Conservation (phyloP, 2,329 filamentous ascomycete species). For the Verticillium dahliae region DNA sequence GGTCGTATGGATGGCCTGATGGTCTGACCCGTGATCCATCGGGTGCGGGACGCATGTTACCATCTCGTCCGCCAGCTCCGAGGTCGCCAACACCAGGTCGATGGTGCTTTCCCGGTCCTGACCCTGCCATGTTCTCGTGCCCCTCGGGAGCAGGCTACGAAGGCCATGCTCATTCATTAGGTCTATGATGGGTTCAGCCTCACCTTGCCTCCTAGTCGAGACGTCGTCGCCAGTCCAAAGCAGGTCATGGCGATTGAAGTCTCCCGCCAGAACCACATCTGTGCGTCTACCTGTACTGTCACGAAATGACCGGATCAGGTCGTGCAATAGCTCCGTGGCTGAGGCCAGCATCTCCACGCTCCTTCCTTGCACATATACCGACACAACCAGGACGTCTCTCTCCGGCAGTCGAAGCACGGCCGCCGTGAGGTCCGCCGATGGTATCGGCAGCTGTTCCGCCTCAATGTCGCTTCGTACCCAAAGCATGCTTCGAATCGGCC, state of each 20-base stretch:
- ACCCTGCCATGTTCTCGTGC: slow-evolving; percentile 24
- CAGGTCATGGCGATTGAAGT: slow-evolving; percentile 12
- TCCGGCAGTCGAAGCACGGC: background rate
- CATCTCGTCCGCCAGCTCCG: slow-evolving; percentile 10
- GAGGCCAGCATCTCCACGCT: too few relatives aligned
- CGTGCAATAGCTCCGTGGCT: too few relatives aligned
- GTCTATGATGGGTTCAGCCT: slow-evolving; percentile 26
- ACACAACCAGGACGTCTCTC: background rate
- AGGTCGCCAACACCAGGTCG: slow-evolving; percentile 15
- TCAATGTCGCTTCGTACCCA: slow-evolving; percentile 9
- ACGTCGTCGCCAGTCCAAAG: slow-evolving; percentile 14
- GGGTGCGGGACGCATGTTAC: slow-evolving; percentile 6
- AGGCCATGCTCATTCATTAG: slow-evolving; percentile 25
- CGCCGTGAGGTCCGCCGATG: background rate
- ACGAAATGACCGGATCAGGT: background rate
- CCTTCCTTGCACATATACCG: background rate
- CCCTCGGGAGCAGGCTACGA: slow-evolving; percentile 20
- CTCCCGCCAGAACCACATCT: slow-evolving; percentile 4
- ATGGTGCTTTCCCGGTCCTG: slow-evolving; percentile 14
- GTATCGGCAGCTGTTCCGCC: slow-evolving; percentile 8
- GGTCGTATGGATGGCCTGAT: slow-evolving; percentile 20
- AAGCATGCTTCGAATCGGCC: slow-evolving; percentile 13
- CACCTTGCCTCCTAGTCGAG: slow-evolving; percentile 20
- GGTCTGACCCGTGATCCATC: slow-evolving; percentile 20
- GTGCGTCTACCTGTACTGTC: background rate